These are phyloP conservation scores for Exutisphaerella laricina DNA, from an alignment of 2,329 filamentous ascomycete genomes.

Conservation along the genomic window DNA sequence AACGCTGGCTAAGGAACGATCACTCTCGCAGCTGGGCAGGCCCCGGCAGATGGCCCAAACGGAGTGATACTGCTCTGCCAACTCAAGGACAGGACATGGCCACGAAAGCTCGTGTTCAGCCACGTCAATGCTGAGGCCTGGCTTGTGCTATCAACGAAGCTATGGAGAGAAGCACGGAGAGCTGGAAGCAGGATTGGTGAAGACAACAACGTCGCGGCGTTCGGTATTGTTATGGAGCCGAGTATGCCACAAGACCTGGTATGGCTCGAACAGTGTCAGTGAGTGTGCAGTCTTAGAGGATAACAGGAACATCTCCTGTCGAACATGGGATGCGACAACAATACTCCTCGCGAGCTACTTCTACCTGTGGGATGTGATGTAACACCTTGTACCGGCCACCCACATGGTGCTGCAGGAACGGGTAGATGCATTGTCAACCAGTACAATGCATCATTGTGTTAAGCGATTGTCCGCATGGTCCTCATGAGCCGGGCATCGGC, in stretches of 20 bases:
- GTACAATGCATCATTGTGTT: too few relatives aligned
- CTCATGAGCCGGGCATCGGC: too few relatives aligned
- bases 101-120: background rate
- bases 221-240: background rate
- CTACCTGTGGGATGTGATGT: too few relatives aligned
- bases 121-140: background rate
- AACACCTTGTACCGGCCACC: too few relatives aligned
- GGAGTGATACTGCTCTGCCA: background rate
- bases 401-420: too few relatives aligned
- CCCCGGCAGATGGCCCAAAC: background rate
- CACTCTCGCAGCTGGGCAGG: background rate
- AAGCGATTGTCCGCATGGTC: too few relatives aligned
- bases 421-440: too few relatives aligned
- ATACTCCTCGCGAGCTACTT: too few relatives aligned
- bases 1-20: background rate
- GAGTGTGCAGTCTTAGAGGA: background rate
- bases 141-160: background rate
- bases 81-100: background rate
- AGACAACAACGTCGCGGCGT: background rate
- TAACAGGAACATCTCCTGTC: background rate
- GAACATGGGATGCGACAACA: background rate
- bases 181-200: background rate
- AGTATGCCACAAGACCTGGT: background rate
- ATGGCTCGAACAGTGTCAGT: background rate
- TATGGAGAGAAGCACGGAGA: background rate